A percentile compares a stretch with the other conserved stretches of the same genome.
Conservation (phyloP, 495 filamentous ascomycete genomes). For the Parmelia sp. region DNA sequence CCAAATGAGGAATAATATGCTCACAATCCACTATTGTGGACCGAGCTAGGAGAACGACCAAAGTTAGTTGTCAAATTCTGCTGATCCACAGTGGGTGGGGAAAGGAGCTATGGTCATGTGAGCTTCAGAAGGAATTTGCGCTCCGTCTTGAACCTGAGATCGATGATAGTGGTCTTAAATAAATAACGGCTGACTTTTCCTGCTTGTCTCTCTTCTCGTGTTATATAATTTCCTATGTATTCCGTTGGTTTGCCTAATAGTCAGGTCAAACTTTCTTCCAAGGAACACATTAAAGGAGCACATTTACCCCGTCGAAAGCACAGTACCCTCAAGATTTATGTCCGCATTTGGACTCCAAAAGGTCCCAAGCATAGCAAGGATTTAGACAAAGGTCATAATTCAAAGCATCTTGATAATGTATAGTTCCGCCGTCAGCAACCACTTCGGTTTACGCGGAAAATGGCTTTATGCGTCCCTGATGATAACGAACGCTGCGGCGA, state of each 20-base stretch:
- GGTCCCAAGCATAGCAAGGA: constrained; percentile 11
- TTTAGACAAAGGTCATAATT: constrained; percentile 5
- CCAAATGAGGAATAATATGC: not conserved
- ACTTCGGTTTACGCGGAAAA: constrained; percentile 9
- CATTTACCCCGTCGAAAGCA: not conserved
- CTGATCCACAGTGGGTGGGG: not conserved
- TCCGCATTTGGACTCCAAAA: constrained; percentile 8
- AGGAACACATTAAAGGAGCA: not conserved
- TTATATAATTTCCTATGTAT: too few relatives aligned
- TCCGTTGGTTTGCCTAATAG: too few relatives aligned
- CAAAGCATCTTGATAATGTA: constrained; percentile 3
- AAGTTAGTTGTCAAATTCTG: not conserved
- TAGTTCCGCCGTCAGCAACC: not conserved
- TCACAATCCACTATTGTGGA: not conserved
- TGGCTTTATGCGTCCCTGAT: constrained; percentile 2
- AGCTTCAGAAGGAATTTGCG: not conserved
- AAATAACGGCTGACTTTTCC: not conserved
- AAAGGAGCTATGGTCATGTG: not conserved
- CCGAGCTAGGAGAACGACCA: not conserved
- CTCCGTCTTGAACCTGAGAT: not conserved
- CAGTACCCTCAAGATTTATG: not conserved
- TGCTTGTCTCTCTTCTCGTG: not conserved
- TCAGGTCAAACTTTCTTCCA: too few relatives aligned
- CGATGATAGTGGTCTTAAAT: too few relatives aligned
- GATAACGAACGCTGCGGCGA: constrained; percentile 4